phyloP scores from a whole-genome alignment of 306 rosid genomes.

The Begonia masoniana region DNA sequence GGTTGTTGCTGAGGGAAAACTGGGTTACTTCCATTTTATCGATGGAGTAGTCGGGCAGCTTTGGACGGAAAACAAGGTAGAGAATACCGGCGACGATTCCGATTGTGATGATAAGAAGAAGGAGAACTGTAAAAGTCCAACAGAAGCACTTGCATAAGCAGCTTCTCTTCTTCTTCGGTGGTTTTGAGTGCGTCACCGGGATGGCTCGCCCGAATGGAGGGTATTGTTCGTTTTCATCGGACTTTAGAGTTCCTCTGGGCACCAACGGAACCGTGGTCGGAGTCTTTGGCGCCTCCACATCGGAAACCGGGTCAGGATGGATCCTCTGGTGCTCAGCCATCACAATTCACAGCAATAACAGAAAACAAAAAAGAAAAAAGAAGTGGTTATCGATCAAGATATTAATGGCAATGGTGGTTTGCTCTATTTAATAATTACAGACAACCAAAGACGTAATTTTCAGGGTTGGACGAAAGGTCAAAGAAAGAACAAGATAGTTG shows the following conservation, averaged over 20 bases:
- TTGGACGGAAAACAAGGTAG: constrained; percentile 68
- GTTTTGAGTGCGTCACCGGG: constrained; percentile 34
- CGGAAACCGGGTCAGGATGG: constrained; percentile 33
- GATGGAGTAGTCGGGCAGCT: constrained; percentile 60
- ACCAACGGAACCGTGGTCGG: constrained; percentile 46
- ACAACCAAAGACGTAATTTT: neutral
- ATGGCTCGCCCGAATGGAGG: constrained; percentile 23
- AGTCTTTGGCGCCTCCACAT: constrained; percentile 29
- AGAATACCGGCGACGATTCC: constrained; percentile 39
- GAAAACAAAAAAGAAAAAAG: neutral
- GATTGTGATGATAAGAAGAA: constrained; percentile 28
- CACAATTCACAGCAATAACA: neutral
- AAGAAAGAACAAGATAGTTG: neutral
- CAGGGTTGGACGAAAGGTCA: neutral
- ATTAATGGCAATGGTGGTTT: neutral
- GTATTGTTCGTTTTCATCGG: constrained; percentile 19
- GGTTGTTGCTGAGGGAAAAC: constrained; percentile 13
- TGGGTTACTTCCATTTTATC: constrained; percentile 27
- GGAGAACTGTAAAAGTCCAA: constrained; percentile 25
- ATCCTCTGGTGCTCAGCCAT: constrained; percentile 69
- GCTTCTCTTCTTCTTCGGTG: constrained; percentile 56
- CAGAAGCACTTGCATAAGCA: constrained; percentile 54
- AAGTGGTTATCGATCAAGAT: neutral
- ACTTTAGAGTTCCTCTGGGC: constrained; percentile 21
- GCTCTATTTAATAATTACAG: neutral